These are phyloP conservation scores for bread wheat (Triticum aestivum) DNA, from an alignment of 176 grass and related monocot species.

Conservation along the genomic window IWGSC_CS_RefSeq_v2.1 NC_057813.1:181351041-181351540, in stretches of 20 bases:
- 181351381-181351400: background rate
- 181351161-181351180: slow-evolving; percentile 22
- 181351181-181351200: background rate
- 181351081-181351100: slow-evolving; percentile 32
- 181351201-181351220: slow-evolving; percentile 50
- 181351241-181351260: background rate
- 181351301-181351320: background rate
- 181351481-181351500: slow-evolving; percentile 9
- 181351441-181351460: background rate
- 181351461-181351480: slow-evolving; percentile 8
- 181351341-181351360: background rate
- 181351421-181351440: slow-evolving; percentile 5
- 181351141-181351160: slow-evolving; percentile 21
- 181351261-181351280: background rate
- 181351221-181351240: background rate
- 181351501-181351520: slow-evolving; percentile 29
- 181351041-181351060: slow-evolving; percentile 32
- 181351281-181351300: background rate
- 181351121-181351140: slow-evolving; percentile 48
- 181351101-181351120: slow-evolving; percentile 25
- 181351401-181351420: background rate
- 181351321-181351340: too few relatives aligned
- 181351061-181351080: slow-evolving; percentile 33
- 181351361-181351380: background rate
- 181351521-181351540: background rate